Evolutionary conservation across 371 early-diverging fungal species (phyloP), one percentile per base, ranked within the genome.

Genomic region (Rhizopus stolonifer): DNA sequence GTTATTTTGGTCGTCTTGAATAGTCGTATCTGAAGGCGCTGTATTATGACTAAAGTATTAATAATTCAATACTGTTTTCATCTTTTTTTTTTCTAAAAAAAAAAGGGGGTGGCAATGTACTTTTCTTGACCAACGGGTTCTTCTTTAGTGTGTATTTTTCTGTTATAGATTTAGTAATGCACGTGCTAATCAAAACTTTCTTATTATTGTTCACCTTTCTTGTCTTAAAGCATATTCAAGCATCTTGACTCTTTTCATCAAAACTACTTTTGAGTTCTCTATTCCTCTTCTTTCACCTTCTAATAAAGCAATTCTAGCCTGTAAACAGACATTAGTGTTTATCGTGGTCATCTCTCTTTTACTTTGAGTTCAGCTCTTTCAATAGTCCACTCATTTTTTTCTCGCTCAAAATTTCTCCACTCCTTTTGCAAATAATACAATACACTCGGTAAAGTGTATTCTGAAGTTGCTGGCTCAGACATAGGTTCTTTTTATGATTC

Each of bases 321-420:
- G n/a, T n/a, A n/a, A n/a, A n/a, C n/a, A 58, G 33, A 26, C 24
- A 22, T 2, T 39, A 18, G 15, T 10, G 7, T 34, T 44, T 15
- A 52, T 11, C n/a, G 15, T 31, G 40, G 17, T 19, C 9, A 19
- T 42, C 10, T 9, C 9, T 18, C 38, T 23, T 48, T 50, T 77
- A 90, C 95, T 82, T 89, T 85, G 46, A 92, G 64, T 53, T 90
- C 92, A 5, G 91, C 82, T 46, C 80, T 69, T 60, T 93, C 93
- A 62, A 93, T 87, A 19, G 87, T 86, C 93, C 95, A 93, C 64
- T 91, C 89, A 55, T 90, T 91, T 18, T 89, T 80, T 60, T 95
- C 93, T 49, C 88, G 78, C 56, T 95, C 95, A 64, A 86, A 91
- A 25, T 83, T 77, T 48, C 94, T 70, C 92, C 92, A 92, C 74